Conservation (phyloP, 352 stramenopile species). For the Phytophthora chlamydospora region DNA sequence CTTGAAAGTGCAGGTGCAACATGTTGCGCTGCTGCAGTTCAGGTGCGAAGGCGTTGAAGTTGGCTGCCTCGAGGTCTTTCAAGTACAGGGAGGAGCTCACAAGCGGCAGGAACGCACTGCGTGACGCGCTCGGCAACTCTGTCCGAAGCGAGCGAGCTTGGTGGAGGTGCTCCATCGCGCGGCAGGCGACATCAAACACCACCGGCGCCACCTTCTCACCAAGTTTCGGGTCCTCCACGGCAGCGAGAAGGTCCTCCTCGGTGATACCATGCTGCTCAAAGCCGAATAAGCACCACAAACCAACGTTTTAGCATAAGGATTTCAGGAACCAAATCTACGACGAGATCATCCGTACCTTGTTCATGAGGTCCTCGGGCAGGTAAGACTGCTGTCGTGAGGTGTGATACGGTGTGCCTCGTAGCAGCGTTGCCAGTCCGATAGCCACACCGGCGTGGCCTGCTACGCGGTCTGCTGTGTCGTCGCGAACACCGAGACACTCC, state of each 20-base stretch:
- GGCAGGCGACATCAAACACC: slow-evolving; percentile 89
- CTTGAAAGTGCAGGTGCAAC: slow-evolving; percentile 63
- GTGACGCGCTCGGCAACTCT: slow-evolving; percentile 55
- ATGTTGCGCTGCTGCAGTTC: slow-evolving; percentile 61
- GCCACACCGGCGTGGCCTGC: slow-evolving; percentile 87
- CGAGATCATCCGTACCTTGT: slow-evolving; percentile 51
- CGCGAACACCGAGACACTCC: slow-evolving; percentile 81
- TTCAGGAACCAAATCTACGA: slow-evolving; percentile 20
- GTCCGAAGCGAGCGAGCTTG: slow-evolving; percentile 62
- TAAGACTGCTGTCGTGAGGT: slow-evolving; percentile 72
- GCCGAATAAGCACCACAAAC: slow-evolving; percentile 21
- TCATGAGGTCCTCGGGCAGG: slow-evolving; percentile 82
- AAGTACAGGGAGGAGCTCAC: slow-evolving; percentile 72
- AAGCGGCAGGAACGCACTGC: slow-evolving; percentile 72
- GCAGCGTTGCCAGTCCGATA: slow-evolving; percentile 84
- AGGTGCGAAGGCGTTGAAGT: slow-evolving; percentile 83
- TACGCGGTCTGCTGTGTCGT: slow-evolving; percentile 76
- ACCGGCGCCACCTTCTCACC: slow-evolving; percentile 80
- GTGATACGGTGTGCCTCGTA: slow-evolving; percentile 81
- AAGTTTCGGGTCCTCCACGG: slow-evolving; percentile 57
- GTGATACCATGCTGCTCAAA: slow-evolving; percentile 52
- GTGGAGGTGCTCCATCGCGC: slow-evolving; percentile 83
- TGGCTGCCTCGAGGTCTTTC: slow-evolving; percentile 68
- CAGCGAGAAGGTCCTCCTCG: slow-evolving; percentile 61
- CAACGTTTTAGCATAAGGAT: slow-evolving; percentile 31